Conservation (phyloP, 345 rosid species). For the Salix brachista region DNA sequence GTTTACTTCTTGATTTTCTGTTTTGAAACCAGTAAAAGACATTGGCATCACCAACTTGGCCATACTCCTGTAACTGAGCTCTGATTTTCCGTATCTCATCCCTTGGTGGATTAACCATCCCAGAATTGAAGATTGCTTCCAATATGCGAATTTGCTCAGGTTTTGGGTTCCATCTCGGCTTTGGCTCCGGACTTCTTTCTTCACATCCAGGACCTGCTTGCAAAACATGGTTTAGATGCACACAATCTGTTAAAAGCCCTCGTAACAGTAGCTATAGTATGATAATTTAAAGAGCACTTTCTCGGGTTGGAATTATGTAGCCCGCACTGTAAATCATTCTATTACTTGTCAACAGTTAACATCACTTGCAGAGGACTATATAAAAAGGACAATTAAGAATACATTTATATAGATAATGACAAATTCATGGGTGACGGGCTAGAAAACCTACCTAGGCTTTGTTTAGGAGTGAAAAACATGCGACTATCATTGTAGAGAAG, state of each 20-base stretch:
- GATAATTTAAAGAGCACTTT: neutral
- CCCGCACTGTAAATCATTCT: neutral
- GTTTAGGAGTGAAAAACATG: neutral
- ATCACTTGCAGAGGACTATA: neutral
- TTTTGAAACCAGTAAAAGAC: constrained; percentile 99
- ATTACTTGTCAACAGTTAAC: neutral
- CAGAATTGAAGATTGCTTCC: constrained; percentile 95
- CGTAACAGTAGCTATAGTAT: neutral
- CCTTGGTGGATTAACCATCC: constrained; percentile 98
- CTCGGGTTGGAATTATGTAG: neutral
- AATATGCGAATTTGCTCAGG: constrained; percentile 96
- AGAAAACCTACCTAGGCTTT: neutral
- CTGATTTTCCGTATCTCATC: constrained; percentile 92
- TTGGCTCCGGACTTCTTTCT: constrained; percentile 92
- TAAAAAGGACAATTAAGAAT: neutral
- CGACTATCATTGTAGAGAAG: neutral
- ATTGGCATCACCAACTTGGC: constrained; percentile 98
- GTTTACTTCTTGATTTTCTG: constrained; percentile 94
- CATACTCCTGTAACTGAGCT: constrained; percentile 85
- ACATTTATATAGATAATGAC: neutral
- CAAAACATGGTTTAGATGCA: neutral
- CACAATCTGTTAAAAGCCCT: neutral
- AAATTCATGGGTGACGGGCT: neutral
- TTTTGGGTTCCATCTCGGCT: constrained; percentile 98
- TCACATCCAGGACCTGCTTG: constrained; percentile 52